phyloP scores from a whole-genome alignment of 495 filamentous ascomycete genomes.

The Polyplosphaeria fusca region DNA sequence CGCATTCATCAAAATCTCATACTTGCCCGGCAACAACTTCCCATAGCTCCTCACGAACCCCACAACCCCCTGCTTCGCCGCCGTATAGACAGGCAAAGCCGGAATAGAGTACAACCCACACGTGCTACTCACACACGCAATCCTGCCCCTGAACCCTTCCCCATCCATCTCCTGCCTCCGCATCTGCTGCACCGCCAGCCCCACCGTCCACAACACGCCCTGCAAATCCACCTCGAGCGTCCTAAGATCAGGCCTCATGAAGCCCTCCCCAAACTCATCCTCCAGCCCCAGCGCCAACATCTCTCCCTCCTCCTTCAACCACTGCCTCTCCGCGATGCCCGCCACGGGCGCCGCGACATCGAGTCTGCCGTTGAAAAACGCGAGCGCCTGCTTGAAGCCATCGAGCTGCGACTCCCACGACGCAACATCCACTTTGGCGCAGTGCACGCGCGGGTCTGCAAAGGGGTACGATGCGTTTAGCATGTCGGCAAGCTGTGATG shows the following conservation, averaged over 20 bases:
- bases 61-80: conserved; percentile 5
- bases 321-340: background rate
- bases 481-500: background rate
- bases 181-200: conserved; percentile 6
- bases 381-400: background rate
- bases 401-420: background rate
- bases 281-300: no score
- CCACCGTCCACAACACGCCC: conserved; percentile 5
- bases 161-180: background rate
- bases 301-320: background rate
- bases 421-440: background rate
- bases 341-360: background rate
- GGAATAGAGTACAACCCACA: conserved; percentile 3
- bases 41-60: conserved; percentile 1
- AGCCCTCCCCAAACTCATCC: background rate
- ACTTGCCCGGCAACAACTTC: background rate
- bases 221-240: conserved; percentile 6
- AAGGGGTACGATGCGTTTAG: background rate
- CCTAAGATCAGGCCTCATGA: background rate
- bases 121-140: background rate
- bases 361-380: background rate
- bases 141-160: conserved; percentile 1
- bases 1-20: background rate
- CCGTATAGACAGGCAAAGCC: background rate
- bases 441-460: background rate